These are phyloP conservation scores for Vinca major DNA, from an alignment of 305 asterid genomes.

Conservation along the genomic window DNA sequence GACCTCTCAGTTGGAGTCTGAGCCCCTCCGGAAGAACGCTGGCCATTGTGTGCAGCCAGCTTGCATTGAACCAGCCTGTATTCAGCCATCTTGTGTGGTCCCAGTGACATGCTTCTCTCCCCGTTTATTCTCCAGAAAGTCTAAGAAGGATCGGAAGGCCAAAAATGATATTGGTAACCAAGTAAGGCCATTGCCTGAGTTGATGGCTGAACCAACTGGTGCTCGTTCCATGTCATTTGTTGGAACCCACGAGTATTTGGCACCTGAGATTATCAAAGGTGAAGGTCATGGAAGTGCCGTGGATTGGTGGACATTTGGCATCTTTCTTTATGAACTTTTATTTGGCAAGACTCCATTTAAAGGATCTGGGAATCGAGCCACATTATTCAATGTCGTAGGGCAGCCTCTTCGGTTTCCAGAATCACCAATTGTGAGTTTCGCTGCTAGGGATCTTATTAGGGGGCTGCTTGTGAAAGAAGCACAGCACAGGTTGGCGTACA, in stretches of 20 bases:
- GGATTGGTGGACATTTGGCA: conserved; percentile 91
- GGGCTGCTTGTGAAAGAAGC: conserved; percentile 79
- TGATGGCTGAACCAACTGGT: conserved; percentile 37
- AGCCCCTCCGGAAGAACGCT: conserved; percentile 34
- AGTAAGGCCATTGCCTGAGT: too few relatives aligned
- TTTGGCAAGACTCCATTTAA: conserved; percentile 82
- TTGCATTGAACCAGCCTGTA: conserved; percentile 56
- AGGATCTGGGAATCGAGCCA: conserved; percentile 76
- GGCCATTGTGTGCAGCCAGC: conserved; percentile 61
- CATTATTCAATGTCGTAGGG: conserved; percentile 79
- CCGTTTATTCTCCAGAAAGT: conserved; percentile 52
- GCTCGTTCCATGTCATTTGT: conserved; percentile 89
- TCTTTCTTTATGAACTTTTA: conserved; percentile 60
- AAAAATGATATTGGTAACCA: conserved; percentile 46
- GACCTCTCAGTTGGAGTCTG: conserved; percentile 42
- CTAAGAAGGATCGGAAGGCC: conserved; percentile 59
- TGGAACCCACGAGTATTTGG: conserved; percentile 67
- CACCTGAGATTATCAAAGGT: conserved; percentile 30
- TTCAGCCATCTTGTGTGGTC: conserved; percentile 57
- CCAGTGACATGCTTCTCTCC: conserved; percentile 71
- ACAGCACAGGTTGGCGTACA: conserved; percentile 62
- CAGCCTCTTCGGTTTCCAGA: conserved; percentile 83
- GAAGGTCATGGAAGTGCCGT: conserved; percentile 93
- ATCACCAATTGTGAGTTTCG: conserved; percentile 66
- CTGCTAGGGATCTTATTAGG: conserved; percentile 67